Evolutionary conservation across 345 rosid genomes (phyloP).

Genomic region (Brassica incana): DNA sequence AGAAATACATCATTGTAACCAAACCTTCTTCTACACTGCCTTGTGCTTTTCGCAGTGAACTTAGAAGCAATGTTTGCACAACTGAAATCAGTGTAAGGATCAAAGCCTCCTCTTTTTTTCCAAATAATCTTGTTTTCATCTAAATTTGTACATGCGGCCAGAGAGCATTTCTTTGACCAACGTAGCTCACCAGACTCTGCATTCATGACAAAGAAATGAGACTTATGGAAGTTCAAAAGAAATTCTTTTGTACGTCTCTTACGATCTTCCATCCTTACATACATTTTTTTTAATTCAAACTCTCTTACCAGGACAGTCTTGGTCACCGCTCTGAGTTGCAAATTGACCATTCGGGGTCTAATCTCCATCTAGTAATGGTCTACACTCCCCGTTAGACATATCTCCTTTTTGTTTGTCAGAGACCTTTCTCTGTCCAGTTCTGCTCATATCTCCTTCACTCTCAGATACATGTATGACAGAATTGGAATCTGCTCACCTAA

Average conservation of each 20-base stretch:
- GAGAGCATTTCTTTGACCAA: background rate
- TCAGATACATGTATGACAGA: too few species aligned
- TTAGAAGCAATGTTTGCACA: background rate
- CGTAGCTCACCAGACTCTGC: background rate
- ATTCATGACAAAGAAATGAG: background rate
- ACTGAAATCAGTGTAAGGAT: background rate
- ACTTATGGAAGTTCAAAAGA: background rate
- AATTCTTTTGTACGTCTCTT: background rate
- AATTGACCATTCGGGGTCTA: background rate
- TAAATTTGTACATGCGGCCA: background rate
- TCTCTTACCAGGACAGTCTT: background rate
- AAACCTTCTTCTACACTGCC: background rate
- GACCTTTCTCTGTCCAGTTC: too few species aligned
- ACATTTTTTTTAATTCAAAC: background rate
- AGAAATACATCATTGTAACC: background rate
- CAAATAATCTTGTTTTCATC: background rate
- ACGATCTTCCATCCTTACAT: background rate
- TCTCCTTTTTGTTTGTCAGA: too few species aligned
- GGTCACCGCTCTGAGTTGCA: background rate
- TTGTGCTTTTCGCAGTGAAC: background rate
- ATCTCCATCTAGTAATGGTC: background rate
- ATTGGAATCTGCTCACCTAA: too few species aligned
- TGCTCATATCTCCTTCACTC: too few species aligned
- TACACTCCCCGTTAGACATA: background rate
- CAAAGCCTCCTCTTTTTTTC: background rate